Conservation (phyloP, 2,329 filamentous ascomycete species). For the Aspergillus quadrilineatus region DNA sequence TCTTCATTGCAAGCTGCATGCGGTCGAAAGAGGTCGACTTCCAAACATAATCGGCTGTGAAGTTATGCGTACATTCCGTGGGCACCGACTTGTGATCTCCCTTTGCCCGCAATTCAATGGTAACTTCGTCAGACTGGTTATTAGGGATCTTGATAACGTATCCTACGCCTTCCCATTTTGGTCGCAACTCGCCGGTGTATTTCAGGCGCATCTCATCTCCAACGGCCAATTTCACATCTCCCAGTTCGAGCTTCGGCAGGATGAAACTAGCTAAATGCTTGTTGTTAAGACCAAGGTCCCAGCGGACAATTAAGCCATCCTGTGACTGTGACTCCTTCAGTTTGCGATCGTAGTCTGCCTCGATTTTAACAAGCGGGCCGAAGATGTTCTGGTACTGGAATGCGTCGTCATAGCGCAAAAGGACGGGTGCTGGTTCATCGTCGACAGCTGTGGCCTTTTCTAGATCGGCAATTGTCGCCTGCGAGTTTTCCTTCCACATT, state of each 20-base stretch:
- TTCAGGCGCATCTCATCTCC: constrained; percentile 98
- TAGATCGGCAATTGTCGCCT: constrained; percentile 82
- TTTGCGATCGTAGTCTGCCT: constrained; percentile 98
- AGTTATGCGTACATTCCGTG: constrained; percentile 94
- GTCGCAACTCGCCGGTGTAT: constrained; percentile 89
- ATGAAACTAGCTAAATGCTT: constrained; percentile 96
- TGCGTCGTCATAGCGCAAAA: constrained; percentile 92
- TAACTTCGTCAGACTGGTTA: constrained; percentile 97
- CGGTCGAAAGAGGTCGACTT: constrained; percentile 98
- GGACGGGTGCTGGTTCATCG: constrained; percentile 88
- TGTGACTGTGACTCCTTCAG: constrained; percentile 97
- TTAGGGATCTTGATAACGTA: constrained; percentile 99
- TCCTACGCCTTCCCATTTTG: constrained; percentile 94
- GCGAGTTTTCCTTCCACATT: constrained; percentile 95
- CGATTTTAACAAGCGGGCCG: constrained; percentile 95
- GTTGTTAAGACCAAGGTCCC: constrained; percentile 94
- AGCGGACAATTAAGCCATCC: constrained; percentile 88
- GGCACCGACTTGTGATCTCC: constrained; percentile 95
- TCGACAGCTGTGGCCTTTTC: constrained; percentile 90
- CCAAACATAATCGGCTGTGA: constrained; percentile 98
- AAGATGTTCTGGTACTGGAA: constrained; percentile 99
- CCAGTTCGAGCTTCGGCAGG: constrained; percentile 92
- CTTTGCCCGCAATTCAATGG: constrained; percentile 87
- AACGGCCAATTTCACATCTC: constrained; percentile 95
- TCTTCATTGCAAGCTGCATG: constrained; percentile 99